Evolutionary conservation across 768 basidiomycete genomes (phyloP), one percentile per base, ranked within the genome.

Genomic region (Wakefieldia striispora): DNA sequence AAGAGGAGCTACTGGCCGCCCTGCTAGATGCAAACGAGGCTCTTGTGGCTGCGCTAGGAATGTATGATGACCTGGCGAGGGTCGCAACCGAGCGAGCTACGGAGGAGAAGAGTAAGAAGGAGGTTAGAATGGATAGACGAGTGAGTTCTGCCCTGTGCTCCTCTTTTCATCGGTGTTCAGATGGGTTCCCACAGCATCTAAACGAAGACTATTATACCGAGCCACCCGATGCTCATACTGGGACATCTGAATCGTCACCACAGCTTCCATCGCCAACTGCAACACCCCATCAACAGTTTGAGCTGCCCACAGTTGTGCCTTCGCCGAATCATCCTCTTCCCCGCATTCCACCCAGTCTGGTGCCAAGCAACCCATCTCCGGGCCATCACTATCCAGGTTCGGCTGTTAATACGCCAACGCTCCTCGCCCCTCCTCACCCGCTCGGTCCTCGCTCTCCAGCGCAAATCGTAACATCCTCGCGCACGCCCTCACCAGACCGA

Each of bases 61-160:
- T 88, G 60, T 84, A 92, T 57, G 86, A 92, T 11, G 91, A 95
- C 59, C 71, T 92, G 31, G 77, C 84, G 54, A 74, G 83, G 19
- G 74, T 91, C 16, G 89, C 78, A 13, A 63, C 75, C 31, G 83
- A 74, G 44, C 74, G 71, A 53, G 64, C 60, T 41, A 78, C 80
- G 2, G 78, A 89, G 57, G 83, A 91, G 57, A 72, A 82, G 51
- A 93, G 90, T 62, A 75, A 75, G 60, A 82, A 75, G 54, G 87
- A 92, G 36, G 75, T 72, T 3, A 77, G 77, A 55, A 78, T 91
- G 69, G 83, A 84, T 64, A 72, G 80, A 46, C 75, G 75, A 60
- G 92, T 93, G 31, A 40, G 61, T 47, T 16, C 55, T 54, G 80
- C 72, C 21, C 35, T 37, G 40, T 21, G 14, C 21, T 46, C 0